Evolutionary conservation across 108 stramenopile genomes (phyloP).

Genomic region (Skeletonema potamos): DNA sequence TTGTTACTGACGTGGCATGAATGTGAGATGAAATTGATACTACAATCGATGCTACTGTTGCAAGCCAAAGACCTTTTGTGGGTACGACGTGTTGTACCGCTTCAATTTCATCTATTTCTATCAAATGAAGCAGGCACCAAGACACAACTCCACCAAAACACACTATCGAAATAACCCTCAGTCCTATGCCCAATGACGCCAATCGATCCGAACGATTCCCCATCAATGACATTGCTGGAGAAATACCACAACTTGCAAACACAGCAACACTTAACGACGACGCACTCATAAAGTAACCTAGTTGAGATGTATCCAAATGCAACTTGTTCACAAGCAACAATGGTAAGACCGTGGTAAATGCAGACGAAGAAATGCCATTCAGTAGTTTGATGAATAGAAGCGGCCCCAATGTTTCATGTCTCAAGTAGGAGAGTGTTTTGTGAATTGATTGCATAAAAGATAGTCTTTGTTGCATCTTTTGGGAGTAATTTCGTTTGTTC

Average conservation of each 20-base stretch:
- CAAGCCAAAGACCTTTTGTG: neutral
- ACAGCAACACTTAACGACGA: slow-evolving; percentile 62
- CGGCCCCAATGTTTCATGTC: slow-evolving; percentile 51
- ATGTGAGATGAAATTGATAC: slow-evolving; percentile 67
- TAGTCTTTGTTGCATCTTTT: neutral
- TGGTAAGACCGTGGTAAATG: slow-evolving; percentile 63
- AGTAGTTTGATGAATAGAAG: slow-evolving; percentile 68
- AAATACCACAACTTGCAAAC: slow-evolving; percentile 65
- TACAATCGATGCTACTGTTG: slow-evolving; percentile 37
- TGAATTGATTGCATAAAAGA: slow-evolving; percentile 46
- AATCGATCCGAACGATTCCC: slow-evolving; percentile 42
- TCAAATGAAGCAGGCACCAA: neutral
- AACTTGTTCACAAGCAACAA: slow-evolving; percentile 56
- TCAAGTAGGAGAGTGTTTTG: slow-evolving; percentile 22
- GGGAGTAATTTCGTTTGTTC: neutral
- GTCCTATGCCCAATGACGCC: slow-evolving; percentile 44
- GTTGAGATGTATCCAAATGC: slow-evolving; percentile 44
- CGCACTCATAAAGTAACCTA: slow-evolving; percentile 69
- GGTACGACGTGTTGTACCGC: neutral
- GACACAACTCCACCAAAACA: slow-evolving; percentile 42
- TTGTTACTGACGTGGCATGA: slow-evolving; percentile 76
- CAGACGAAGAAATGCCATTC: slow-evolving; percentile 65
- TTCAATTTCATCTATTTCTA: slow-evolving; percentile 1
- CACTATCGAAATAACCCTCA: slow-evolving; percentile 26
- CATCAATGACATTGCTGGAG: slow-evolving; percentile 44